Evolutionary conservation across 2,329 filamentous ascomycete species (phyloP).

Genomic region (Colletotrichum lupini): DNA sequence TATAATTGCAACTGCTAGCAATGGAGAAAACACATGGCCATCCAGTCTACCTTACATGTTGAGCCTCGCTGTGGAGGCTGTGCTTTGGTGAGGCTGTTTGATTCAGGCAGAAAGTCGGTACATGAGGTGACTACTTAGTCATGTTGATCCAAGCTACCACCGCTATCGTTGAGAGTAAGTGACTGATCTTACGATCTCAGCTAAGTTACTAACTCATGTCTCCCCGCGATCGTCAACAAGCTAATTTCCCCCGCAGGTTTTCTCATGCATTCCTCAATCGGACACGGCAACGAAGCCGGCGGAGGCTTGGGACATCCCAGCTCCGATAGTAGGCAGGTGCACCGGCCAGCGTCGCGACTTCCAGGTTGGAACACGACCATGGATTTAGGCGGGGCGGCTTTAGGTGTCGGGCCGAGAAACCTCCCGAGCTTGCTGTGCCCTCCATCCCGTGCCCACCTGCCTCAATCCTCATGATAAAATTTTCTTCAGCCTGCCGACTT

Average conservation of each 20-base stretch:
- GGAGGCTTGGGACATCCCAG: slow-evolving; percentile 7
- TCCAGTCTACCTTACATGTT: not conserved
- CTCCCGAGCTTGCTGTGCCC: slow-evolving; percentile 19
- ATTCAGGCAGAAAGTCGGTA: too few relatives aligned
- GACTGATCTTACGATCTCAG: too few relatives aligned
- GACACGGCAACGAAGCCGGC: not conserved
- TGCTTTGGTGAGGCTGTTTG: not conserved
- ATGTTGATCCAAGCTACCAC: too few relatives aligned
- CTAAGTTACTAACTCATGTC: not conserved
- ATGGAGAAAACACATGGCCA: not conserved
- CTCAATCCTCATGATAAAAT: slow-evolving; percentile 4
- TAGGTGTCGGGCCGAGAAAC: slow-evolving; percentile 26
- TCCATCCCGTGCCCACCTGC: not conserved
- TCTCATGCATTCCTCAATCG: not conserved
- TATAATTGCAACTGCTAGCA: not conserved
- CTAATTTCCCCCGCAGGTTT: not conserved
- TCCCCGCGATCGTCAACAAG: not conserved
- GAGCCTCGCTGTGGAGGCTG: not conserved
- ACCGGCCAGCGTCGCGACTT: not conserved
- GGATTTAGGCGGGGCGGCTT: not conserved
- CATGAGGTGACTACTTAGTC: not conserved
- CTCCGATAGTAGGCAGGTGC: not conserved
- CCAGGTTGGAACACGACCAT: not conserved
- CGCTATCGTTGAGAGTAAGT: too few relatives aligned
- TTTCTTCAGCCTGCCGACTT: not conserved